These are phyloP conservation scores for Debaryomyces coudertii DNA, from an alignment of 1,139 yeast genomes.

Conservation along the genomic window DNA sequence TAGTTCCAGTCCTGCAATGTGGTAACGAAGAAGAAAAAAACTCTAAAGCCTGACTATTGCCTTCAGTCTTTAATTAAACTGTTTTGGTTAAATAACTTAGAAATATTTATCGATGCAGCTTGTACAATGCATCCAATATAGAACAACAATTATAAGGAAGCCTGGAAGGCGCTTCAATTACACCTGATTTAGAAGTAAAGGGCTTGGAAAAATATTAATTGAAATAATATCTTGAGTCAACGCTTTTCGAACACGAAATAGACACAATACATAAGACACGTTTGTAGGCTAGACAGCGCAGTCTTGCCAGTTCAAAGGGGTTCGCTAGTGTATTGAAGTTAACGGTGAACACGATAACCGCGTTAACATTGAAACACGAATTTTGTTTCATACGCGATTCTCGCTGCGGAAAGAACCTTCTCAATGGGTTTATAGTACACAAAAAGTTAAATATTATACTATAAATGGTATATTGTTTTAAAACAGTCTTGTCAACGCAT, in stretches of 20 bases:
- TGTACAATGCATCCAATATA: background rate
- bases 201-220: background rate
- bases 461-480: slow-evolving; percentile 7
- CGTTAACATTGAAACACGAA: slow-evolving; percentile 1
- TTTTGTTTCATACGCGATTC: slow-evolving; percentile 1
- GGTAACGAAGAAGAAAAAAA: background rate
- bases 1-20: background rate
- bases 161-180: background rate
- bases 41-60: background rate
- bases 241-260: background rate
- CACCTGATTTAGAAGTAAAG: background rate
- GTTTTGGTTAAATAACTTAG: background rate
- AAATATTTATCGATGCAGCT: background rate
- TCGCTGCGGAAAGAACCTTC: background rate
- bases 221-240: background rate
- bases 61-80: background rate
- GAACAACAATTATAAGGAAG: background rate
- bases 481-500: background rate
- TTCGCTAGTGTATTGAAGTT: background rate
- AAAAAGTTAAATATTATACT: slow-evolving; percentile 5
- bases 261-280: background rate
- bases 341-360: background rate
- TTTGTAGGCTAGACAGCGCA: background rate
- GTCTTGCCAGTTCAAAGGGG: background rate
- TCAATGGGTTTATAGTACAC: background rate